Base-by-base conservation (phyloP, 2,329 filamentous ascomycete genomes). In the Catunica adiposa region DNA sequence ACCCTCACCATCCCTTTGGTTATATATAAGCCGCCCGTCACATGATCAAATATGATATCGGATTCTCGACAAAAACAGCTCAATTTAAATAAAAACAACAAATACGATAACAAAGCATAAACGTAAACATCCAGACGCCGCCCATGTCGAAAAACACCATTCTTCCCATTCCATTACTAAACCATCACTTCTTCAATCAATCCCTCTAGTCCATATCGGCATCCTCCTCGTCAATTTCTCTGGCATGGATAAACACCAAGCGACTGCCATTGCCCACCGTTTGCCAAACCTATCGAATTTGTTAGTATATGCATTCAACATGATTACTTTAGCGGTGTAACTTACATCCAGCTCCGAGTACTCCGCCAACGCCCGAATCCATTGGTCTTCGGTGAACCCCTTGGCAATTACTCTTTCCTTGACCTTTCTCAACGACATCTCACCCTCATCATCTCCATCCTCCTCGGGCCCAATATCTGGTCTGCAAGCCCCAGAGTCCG, bases 341-440 rank as follows among this genome's bases (percentile, higher is more conserved):
- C 89, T 87, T 74, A 97, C 92, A 73, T 95, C 86, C 59, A 94
- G 71, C 61, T 79, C 74, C 2, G 86, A 83, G 69, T 98, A 97
- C 72, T 95, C 90, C 60, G 95, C 84, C 66, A 98, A 75, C 20
- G 89, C 84, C 62, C 79, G 78, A 64, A 86, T 76, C 71, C 95
- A 89, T 69, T 98, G 89, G 68, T 97, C 88, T 61, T 89, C 84
- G 0, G 90, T 98, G 69, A 96, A 98, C 2, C 92, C 92, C 77
- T 95, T 96, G 54, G 89, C 92, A 63, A 97, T 76, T 29, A 98
- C 89, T 61, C 92, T 74, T 69, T 96, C 89, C 67, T 89, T 80
- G 59, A 98, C 87, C 69, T 88, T 85, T 62, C 85, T 79, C 73
- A 98, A 78, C 68, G 84, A 92, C 63, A 98, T 71, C 69, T 96